These are phyloP conservation scores for Sugiyamaella smithiae DNA, from an alignment of 805 yeast genomes.

Conservation along the genomic window DNA sequence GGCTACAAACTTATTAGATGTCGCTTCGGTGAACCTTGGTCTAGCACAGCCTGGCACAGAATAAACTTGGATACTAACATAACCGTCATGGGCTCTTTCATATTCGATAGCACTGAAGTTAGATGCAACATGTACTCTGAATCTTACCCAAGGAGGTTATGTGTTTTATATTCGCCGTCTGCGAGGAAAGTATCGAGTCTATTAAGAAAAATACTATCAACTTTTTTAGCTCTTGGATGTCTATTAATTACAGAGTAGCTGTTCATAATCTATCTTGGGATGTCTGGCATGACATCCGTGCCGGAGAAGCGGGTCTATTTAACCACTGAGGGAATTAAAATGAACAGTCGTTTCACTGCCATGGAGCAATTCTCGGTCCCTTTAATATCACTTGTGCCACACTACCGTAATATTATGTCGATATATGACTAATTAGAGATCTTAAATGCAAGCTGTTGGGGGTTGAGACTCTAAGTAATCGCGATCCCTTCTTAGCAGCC, in stretches of 20 bases:
- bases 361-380: too few species aligned
- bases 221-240: constrained; percentile 69
- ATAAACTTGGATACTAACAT: constrained; percentile 58
- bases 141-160: not conserved
- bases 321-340: too few species aligned
- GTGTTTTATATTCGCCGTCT: not conserved
- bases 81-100: constrained; percentile 9
- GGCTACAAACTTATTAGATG: constrained; percentile 35
- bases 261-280: too few species aligned
- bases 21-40: constrained; percentile 52
- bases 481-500: too few species aligned
- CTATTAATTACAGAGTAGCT: constrained; percentile 42
- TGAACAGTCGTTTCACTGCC: too few species aligned
- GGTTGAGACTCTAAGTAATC: too few species aligned
- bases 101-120: constrained; percentile 52
- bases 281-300: too few species aligned
- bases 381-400: too few species aligned
- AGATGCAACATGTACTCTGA: constrained; percentile 45
- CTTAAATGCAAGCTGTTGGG: too few species aligned
- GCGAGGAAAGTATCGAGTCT: constrained; percentile 69
- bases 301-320: too few species aligned
- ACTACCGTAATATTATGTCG: too few species aligned
- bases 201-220: constrained; percentile 68
- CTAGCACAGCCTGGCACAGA: constrained; percentile 66
- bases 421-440: too few species aligned